Evolutionary conservation across 2,329 filamentous ascomycete species (phyloP).

Genomic region (Didymella pomorum): DNA sequence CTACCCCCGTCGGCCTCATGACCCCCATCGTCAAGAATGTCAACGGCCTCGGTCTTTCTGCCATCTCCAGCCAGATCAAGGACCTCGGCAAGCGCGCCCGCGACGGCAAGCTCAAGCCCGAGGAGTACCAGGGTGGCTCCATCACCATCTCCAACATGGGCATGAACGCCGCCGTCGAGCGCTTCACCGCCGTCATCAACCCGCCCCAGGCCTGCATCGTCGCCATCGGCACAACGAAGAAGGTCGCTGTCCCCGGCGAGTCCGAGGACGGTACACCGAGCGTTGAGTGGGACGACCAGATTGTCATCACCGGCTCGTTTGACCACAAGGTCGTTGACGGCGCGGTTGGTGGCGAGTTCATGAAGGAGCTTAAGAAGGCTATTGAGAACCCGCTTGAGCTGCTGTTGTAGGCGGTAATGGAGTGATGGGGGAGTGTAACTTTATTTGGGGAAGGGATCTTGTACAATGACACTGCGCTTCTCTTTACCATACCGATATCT

Average conservation of each 20-base stretch:
- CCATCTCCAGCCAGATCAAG: conserved; percentile 90
- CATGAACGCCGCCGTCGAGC: conserved; percentile 96
- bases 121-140: conserved; percentile 98
- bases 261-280: conserved; percentile 75
- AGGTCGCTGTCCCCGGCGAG: conserved; percentile 89
- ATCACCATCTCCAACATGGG: conserved; percentile 99
- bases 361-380: conserved; percentile 95
- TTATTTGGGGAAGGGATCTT: conserved; percentile 18
- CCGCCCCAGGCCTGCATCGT: conserved; percentile 96
- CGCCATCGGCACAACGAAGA: conserved; percentile 91
- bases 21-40: conserved; percentile 95
- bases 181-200: conserved; percentile 99
- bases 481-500: conserved; percentile 13
- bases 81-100: conserved; percentile 95
- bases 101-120: conserved; percentile 98
- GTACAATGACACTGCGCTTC: conserved; percentile 32
- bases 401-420: conserved; percentile 71
- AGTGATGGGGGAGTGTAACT: neutral
- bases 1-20: conserved; percentile 92
- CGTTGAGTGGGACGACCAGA: conserved; percentile 96
- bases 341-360: conserved; percentile 94
- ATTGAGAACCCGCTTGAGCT: conserved; percentile 97
- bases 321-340: conserved; percentile 99
- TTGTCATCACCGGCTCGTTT: conserved; percentile 92
- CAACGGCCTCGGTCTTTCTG: conserved; percentile 83